Evolutionary conservation across 202 grass and related monocot species (phyloP).

Genomic region (Eragrostis tef): DNA sequence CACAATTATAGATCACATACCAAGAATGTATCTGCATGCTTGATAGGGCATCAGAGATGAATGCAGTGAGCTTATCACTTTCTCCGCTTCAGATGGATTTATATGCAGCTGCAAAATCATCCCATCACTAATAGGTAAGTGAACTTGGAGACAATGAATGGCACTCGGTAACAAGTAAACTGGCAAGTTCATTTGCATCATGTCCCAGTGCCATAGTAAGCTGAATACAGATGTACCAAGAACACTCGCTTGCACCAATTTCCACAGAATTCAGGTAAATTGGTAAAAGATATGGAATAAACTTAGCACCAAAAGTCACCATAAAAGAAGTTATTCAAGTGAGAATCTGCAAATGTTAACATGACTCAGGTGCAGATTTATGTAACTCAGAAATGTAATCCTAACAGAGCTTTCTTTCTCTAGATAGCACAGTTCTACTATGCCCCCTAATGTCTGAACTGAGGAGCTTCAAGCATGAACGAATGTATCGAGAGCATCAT

Average conservation of each 20-base stretch:
- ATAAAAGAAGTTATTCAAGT: neutral
- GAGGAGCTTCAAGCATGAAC: conserved; percentile 6
- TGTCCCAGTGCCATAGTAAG: neutral
- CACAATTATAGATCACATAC: conserved; percentile 53
- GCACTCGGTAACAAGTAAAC: conserved; percentile 25
- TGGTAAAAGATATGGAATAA: conserved; percentile 21
- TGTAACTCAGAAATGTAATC: neutral
- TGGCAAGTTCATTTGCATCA: conserved; percentile 15
- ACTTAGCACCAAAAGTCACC: conserved; percentile 11
- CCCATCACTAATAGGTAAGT: conserved; percentile 20
- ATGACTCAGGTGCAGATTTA: neutral
- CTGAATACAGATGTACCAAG: neutral
- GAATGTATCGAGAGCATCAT: conserved; percentile 14
- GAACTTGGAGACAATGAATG: conserved; percentile 20
- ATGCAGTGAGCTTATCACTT: conserved; percentile 71
- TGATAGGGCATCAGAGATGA: conserved; percentile 90
- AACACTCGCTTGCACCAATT: neutral
- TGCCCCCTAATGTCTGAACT: neutral
- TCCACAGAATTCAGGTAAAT: conserved; percentile 28
- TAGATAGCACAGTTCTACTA: conserved; percentile 15
- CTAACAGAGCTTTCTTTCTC: neutral
- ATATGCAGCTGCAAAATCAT: conserved; percentile 77
- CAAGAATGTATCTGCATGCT: conserved; percentile 88
- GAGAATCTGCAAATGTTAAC: neutral
- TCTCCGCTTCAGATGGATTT: conserved; percentile 88